Base-by-base conservation (phyloP, 768 basidiomycete genomes). In the Boletales sp. region DNA sequence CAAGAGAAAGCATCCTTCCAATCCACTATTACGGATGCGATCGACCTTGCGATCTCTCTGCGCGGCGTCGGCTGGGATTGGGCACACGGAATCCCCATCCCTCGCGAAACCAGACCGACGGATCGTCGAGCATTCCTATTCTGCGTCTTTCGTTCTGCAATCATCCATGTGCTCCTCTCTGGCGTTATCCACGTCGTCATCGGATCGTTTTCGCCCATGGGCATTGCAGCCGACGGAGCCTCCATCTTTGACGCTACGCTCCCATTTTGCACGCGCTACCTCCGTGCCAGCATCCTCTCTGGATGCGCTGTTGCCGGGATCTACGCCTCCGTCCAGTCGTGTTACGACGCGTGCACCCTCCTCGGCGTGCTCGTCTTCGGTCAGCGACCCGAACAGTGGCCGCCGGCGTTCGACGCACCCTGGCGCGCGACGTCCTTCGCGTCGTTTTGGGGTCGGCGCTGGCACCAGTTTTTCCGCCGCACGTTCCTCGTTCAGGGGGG, bases 51-150 rank as follows among this genome's bases (percentile, higher is more conserved):
- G 17, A 68, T 68, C 54, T 79, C 76, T 51, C 59, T 80, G 15
- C 80, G 83, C 18, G 83, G 83, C 5, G 58, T 72, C 43, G 81
- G 79, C 18, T 86, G 84, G 83, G 68, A 75, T 40, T 84, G 80
- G 76, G 79, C 80, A 4, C 55, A 63, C 19, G 50, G 55, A 15
- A 25, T 59, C 11, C 55, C 58, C 44, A 32, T 67, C 13, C 60
- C 65, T 12, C 61, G 54, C 15, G 76, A 52, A 21, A 52, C 51
- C 8, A 36, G 46, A 17, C 41, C 51, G 32, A 12, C 61, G 4
- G 73, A 76, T 15, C 68, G 60, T 8, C 21, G 50, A 3, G 55
- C 62, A 19, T 83, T 81, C 58, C 33, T 71, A 3, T 47, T 61
- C 11, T 51, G 66, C 10, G 74, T 75, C 1, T 40, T 71, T 8